phyloP scores from a whole-genome alignment of 2,329 filamentous ascomycete genomes.

The Escovopsis sp. region DNA sequence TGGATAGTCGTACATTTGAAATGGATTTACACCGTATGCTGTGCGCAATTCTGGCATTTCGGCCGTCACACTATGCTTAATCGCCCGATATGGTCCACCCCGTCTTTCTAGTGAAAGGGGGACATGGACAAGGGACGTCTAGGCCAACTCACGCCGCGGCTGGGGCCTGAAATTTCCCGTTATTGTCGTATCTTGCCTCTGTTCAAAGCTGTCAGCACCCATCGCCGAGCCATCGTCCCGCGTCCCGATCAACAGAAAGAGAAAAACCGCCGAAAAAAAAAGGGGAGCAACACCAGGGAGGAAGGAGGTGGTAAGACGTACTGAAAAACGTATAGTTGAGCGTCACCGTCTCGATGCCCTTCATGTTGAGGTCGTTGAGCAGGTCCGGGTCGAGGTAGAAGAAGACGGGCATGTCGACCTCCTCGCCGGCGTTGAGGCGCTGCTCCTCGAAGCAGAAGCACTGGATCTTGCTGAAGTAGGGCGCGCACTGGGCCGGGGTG shows the following conservation, averaged over 20 bases:
- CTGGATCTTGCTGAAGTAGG: constrained; percentile 98
- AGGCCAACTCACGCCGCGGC: constrained; percentile 10
- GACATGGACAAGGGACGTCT: not conserved
- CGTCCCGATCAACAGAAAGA: too few relatives aligned
- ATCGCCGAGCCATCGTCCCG: too few relatives aligned
- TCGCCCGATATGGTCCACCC: not conserved
- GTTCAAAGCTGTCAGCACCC: constrained; percentile 19
- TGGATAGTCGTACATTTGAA: too few relatives aligned
- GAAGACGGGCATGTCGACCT: constrained; percentile 98
- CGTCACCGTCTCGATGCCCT: constrained; percentile 85
- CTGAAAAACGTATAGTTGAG: constrained; percentile 98
- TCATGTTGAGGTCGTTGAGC: constrained; percentile 83
- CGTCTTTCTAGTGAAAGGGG: too few relatives aligned
- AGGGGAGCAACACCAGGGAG: not conserved
- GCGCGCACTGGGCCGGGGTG: constrained; percentile 85
- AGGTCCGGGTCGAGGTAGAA: constrained; percentile 98
- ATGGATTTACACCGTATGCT: too few relatives aligned
- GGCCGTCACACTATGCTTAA: not conserved
- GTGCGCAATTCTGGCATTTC: too few relatives aligned
- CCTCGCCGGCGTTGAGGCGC: constrained; percentile 84
- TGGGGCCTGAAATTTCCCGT: constrained; percentile 28
- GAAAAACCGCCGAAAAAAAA: too few relatives aligned
- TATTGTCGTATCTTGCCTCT: constrained; percentile 33
- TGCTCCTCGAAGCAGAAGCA: constrained; percentile 99
- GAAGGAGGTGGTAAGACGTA: too few relatives aligned